Evolutionary conservation across 257 asterid species (phyloP), one percentile per base, ranked within the genome.

Genomic region (Salvia hispanica): DNA sequence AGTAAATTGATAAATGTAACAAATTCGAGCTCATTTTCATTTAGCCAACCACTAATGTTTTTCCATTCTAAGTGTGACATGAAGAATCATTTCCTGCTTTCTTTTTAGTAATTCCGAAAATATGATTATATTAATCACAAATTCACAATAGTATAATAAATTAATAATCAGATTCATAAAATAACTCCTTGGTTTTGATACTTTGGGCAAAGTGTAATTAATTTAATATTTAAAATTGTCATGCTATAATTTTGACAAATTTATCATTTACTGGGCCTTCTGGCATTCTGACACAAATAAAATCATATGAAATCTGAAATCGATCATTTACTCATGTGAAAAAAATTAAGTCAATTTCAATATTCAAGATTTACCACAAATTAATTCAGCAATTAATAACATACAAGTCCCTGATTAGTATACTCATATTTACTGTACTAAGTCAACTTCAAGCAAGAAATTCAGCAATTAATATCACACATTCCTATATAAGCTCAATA

Each of bases 341-440:
- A 28, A 25, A 43, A 31, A 6, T 0, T 37, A 40, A 44, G 21
- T 62, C 52, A 60, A 40, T 12, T 43, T 21, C 18, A 5, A 43
- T 58, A 57, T 36, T 39, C 36, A 7, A 45, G 15, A 44, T 45
- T 46, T 55, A 50, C 59, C 43, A 5, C 31, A 45, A 70, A 64
- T 31, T 44, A 64, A 50, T 58, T 42, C 47, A 53, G 65, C 46
- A 52, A 71, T 71, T 65, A 70, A 13, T 58, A 42, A 55, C 66
- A 4, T 61, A 28, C 60, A 64, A 25, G 31, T 3, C 65, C 43
- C 46, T 64, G 33, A 44, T 58, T 21, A 25, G 31, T 25, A 25
- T 25, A 25, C 31, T 25, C 31, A 25, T 2, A 50, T 28, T 16
- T 15, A 28, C 6, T 31, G 0, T 4, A 25, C 1, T 11, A 69